Evolutionary conservation across 164 flowering plant genomes (phyloP).

Genomic region (Nymphaea thermarum): DNA sequence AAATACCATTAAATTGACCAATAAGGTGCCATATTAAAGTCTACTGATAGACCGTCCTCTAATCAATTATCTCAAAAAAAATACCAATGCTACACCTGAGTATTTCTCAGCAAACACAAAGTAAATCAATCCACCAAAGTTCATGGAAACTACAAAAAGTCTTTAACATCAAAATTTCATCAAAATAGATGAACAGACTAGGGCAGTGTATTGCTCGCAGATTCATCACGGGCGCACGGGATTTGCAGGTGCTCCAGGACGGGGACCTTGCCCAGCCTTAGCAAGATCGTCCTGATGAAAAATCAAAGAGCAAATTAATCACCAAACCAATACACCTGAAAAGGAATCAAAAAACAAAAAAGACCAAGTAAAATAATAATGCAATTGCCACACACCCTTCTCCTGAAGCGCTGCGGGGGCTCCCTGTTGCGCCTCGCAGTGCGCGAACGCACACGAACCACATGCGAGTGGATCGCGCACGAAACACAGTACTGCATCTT

Average conservation of each 20-base stretch:
- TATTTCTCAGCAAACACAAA: no score
- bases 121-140: background rate
- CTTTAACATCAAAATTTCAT: background rate
- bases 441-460: constrained; percentile 88
- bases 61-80: no score
- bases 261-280: constrained; percentile 8
- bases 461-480: constrained; percentile 29
- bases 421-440: constrained; percentile 70
- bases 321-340: background rate
- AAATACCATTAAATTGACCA: no score
- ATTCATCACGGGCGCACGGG: constrained; percentile 3
- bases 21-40: no score
- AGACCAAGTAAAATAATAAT: background rate
- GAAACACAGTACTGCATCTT: constrained; percentile 20
- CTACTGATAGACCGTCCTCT: no score
- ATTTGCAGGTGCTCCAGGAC: constrained; percentile 5
- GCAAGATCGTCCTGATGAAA: constrained; percentile 4
- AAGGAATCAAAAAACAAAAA: background rate
- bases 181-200: background rate
- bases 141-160: background rate
- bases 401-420: constrained; percentile 85
- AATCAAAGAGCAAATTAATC: background rate
- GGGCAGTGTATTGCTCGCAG: background rate
- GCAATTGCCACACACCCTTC: constrained; percentile 38
- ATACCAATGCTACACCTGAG: no score